Conservation (phyloP, 2,329 filamentous ascomycete species). For the Emydomyces testavorans region DNA sequence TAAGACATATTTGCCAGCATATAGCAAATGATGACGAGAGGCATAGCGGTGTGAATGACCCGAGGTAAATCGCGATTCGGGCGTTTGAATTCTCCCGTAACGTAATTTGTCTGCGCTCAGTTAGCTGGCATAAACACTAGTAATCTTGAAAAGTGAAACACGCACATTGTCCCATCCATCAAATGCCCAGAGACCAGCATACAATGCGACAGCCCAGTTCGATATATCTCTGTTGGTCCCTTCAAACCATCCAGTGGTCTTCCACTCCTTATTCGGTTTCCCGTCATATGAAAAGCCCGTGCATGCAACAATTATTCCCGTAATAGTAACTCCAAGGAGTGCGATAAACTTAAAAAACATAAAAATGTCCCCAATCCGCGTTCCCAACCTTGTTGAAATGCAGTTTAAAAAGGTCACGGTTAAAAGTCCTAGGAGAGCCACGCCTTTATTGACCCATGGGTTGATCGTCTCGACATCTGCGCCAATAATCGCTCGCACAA, state of each 20-base stretch:
- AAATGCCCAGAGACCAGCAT: conserved; percentile 93
- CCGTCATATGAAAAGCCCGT: conserved; percentile 74
- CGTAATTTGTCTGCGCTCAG: conserved; percentile 70
- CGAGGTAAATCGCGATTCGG: conserved; percentile 79
- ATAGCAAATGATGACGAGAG: conserved; percentile 81
- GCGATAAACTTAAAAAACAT: conserved; percentile 97
- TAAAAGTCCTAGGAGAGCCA: conserved; percentile 65
- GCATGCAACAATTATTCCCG: conserved; percentile 75
- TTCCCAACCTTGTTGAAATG: conserved; percentile 78
- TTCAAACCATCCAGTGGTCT: conserved; percentile 75
- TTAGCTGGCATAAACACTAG: conserved; percentile 3
- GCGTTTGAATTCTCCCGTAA: conserved; percentile 92
- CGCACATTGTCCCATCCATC: conserved; percentile 97
- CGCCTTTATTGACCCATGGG: conserved; percentile 80
- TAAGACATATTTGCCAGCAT: conserved; percentile 86
- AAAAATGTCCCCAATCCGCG: conserved; percentile 76
- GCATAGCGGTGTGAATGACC: conserved; percentile 94
- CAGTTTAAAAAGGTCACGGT: conserved; percentile 78
- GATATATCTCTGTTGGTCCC: conserved; percentile 69
- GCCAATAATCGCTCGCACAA: conserved; percentile 77
- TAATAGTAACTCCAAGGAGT: conserved; percentile 72
- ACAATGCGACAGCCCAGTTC: conserved; percentile 85
- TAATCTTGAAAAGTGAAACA: conserved; percentile 16
- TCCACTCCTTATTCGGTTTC: conserved; percentile 72
- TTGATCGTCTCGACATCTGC: conserved; percentile 72